Conservation (phyloP, 2,329 filamentous ascomycete species). For the Neoascochyta sp. region DNA sequence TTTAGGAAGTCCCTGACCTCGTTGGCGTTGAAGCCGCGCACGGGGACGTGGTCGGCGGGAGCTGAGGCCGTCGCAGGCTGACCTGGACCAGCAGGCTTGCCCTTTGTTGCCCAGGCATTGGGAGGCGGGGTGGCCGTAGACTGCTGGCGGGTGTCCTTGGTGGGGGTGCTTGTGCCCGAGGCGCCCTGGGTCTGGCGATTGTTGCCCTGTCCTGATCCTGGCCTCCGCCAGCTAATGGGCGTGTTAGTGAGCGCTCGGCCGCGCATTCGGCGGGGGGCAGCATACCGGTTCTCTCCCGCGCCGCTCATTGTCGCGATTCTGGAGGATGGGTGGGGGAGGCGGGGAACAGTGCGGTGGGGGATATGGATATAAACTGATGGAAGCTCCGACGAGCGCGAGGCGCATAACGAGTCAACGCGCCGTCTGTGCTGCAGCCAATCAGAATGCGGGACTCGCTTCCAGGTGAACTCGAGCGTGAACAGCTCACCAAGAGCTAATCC, state of each 20-base stretch:
- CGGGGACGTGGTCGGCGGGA: slow-evolving; percentile 30
- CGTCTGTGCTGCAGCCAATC: slow-evolving; percentile 23
- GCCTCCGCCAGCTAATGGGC: slow-evolving; percentile 34
- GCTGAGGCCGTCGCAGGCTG: slow-evolving; percentile 11
- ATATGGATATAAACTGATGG: slow-evolving; percentile 30
- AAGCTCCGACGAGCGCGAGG: slow-evolving; percentile 21
- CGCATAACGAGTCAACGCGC: slow-evolving; percentile 17
- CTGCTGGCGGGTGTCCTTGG: slow-evolving; percentile 35
- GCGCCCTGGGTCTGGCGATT: slow-evolving; percentile 25
- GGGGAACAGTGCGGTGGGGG: slow-evolving; percentile 25
- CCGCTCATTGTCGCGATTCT: slow-evolving; percentile 35
- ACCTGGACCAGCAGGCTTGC: slow-evolving; percentile 23
- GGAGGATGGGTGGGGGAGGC: slow-evolving; percentile 21
- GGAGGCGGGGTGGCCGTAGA: slow-evolving; percentile 27
- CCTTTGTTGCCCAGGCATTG: slow-evolving; percentile 37
- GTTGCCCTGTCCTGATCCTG: slow-evolving; percentile 30
- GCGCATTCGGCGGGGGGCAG: slow-evolving; percentile 1
- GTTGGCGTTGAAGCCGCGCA: slow-evolving; percentile 43
- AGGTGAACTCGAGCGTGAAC: slow-evolving; percentile 5
- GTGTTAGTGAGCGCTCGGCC: slow-evolving; percentile 11
- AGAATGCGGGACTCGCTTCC: slow-evolving; percentile 8
- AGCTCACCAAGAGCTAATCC: slow-evolving; percentile 9
- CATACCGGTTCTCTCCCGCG: slow-evolving; percentile 38
- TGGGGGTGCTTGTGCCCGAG: slow-evolving; percentile 33
- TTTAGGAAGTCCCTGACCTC: slow-evolving; percentile 44